These are phyloP conservation scores for Mycena polygramma DNA, from an alignment of 768 basidiomycete species.

Conservation along the genomic window DNA sequence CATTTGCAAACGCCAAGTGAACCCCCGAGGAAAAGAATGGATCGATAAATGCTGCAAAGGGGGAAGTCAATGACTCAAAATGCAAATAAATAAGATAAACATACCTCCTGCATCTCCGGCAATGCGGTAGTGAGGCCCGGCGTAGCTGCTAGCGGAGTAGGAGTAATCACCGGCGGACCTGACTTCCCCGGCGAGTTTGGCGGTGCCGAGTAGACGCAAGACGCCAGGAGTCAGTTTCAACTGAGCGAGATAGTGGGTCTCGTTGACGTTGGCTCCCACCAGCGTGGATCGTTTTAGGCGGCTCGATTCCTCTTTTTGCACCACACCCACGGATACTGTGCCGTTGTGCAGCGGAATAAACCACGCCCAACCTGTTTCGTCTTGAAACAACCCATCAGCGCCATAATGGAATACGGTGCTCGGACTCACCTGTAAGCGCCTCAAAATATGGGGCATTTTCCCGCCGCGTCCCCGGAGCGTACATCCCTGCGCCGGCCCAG, in stretches of 20 bases:
- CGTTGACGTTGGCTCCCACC: conserved; percentile 38
- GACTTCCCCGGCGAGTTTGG: conserved; percentile 41
- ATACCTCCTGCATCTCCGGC: conserved; percentile 51
- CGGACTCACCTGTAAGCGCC: conserved; percentile 62
- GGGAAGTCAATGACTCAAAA: not conserved
- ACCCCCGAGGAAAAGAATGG: conserved; percentile 72
- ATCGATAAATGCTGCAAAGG: conserved; percentile 53
- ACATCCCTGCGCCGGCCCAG: conserved; percentile 65
- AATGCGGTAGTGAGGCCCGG: conserved; percentile 49
- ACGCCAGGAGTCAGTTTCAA: conserved; percentile 44
- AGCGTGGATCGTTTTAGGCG: conserved; percentile 45
- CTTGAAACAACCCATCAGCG: conserved; percentile 40
- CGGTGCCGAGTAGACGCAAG: conserved; percentile 41
- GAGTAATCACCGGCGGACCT: conserved; percentile 51
- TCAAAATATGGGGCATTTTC: conserved; percentile 67
- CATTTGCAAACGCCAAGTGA: conserved; percentile 55
- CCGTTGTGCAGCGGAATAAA: conserved; percentile 67
- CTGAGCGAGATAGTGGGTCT: conserved; percentile 46
- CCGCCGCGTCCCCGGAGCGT: conserved; percentile 53
- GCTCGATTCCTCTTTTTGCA: conserved; percentile 56
- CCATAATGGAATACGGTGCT: no score
- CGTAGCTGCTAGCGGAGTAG: conserved; percentile 49
- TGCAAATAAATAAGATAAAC: not conserved
- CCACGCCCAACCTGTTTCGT: conserved; percentile 70
- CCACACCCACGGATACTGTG: conserved; percentile 63